Evolutionary conservation across 257 asterid species (phyloP), one percentile per base, ranked within the genome.

Genomic region (Nicotiana sylvestris): DNA sequence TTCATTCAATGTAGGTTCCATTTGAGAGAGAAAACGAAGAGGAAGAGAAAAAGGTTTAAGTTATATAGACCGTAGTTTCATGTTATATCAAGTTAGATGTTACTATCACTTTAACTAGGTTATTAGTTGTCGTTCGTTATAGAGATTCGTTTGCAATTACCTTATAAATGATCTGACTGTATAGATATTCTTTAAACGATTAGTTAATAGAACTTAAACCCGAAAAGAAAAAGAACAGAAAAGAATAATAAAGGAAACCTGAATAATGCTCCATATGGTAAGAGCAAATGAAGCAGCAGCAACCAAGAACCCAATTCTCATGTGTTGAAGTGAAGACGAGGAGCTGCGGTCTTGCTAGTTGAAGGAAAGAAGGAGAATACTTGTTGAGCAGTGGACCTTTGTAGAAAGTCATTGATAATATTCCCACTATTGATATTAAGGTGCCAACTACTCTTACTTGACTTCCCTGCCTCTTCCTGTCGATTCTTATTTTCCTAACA

Each of bases 301-400:
- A 91, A 80, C 97, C 97, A 70, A 93, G 91, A 76, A 88, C 82
- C 97, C 97, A 92, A 21, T 93, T 87, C 78, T 89, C 91, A 69
- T 69, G 56, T 10, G 56, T 68, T 3, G 90, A 83, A n/a, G 97
- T 91, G 37, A 89, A 29, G 85, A 93, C 90, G n/a, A 91, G 91
- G 4, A 92, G 60, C 2, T 87, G 89, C 60, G 85, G 1, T 86
- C 83, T 21, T 82, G 86, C 60, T 57, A n/a, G 74, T 9, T 81
- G 88, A 35, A 80, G 68, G 46, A 89, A 64, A 0, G 85, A 85
- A 15, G 87, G 82, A 13, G 90, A 90, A 79, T 85, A 85, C 70
- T 70, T 84, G 43, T 67, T 93, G 29, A 93, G 82, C 13, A 89
- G 55, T n/a, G 95, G 95, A 17, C 97, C 97, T 76, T 68, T 89